These are phyloP conservation scores for Pseudogymnoascus sp. DNA, from an alignment of 2,329 filamentous ascomycete genomes.

Conservation along the genomic window DNA sequence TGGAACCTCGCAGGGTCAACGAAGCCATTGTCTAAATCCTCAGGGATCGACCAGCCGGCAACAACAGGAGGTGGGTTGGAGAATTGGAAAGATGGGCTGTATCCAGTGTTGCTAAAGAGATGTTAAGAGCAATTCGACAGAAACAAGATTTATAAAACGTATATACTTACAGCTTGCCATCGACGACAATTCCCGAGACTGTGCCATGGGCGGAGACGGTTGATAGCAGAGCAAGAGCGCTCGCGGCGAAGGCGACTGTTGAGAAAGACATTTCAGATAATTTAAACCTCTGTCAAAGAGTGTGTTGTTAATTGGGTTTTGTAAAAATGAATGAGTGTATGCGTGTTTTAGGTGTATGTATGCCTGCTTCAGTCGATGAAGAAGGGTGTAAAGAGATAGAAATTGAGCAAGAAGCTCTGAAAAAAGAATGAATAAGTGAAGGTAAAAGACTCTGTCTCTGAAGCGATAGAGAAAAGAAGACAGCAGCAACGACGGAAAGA, in stretches of 20 bases:
- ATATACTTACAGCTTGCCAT: constrained; percentile 21
- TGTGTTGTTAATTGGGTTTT: constrained; percentile 12
- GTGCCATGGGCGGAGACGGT: constrained; percentile 28
- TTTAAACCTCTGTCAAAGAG: constrained; percentile 11
- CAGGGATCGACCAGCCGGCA: constrained; percentile 34
- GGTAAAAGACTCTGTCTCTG: neutral
- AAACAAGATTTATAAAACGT: neutral
- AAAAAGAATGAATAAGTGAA: neutral
- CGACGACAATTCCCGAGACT: constrained; percentile 24
- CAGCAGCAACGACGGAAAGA: neutral
- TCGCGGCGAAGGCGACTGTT: constrained; percentile 19
- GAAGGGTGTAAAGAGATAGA: constrained; percentile 5
- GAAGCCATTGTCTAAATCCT: constrained; percentile 38
- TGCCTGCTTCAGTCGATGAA: constrained; percentile 24
- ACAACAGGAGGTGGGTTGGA: constrained; percentile 21
- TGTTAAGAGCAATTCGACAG: constrained; percentile 6
- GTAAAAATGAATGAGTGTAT: constrained; percentile 9
- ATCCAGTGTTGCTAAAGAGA: constrained; percentile 24
- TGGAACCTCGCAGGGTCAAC: constrained; percentile 39
- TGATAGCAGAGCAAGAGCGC: constrained; percentile 20
- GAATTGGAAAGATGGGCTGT: constrained; percentile 25
- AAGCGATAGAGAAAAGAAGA: neutral
- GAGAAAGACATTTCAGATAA: constrained; percentile 24
- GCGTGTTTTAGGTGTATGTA: constrained; percentile 13
- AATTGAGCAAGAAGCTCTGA: neutral